Conservation (phyloP, 1,139 yeast genomes). For the Geotrichum aggregatum region DNA sequence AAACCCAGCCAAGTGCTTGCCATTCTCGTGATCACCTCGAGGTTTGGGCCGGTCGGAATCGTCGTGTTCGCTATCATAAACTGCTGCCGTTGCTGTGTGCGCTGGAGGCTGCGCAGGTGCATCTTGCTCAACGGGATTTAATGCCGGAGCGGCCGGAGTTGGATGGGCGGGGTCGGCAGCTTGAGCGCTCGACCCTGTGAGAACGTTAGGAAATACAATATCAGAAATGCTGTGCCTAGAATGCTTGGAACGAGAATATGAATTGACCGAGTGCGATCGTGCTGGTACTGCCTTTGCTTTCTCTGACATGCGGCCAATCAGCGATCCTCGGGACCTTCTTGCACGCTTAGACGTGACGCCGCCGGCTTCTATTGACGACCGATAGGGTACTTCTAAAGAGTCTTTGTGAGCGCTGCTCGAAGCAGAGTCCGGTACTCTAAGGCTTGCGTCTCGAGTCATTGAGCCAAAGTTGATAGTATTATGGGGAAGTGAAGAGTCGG, state of each 20-base stretch:
- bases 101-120: not conserved
- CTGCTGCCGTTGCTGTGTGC: not conserved
- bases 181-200: no score
- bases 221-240: slow-evolving; percentile 9
- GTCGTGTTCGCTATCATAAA: slow-evolving; percentile 5
- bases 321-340: slow-evolving; percentile 5
- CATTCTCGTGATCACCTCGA: slow-evolving; percentile 38
- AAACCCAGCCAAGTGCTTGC: slow-evolving; percentile 41
- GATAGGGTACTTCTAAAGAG: not conserved
- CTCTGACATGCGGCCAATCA: slow-evolving; percentile 11
- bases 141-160: not conserved
- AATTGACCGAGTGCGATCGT: slow-evolving; percentile 3
- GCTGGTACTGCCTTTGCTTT: not conserved
- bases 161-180: not conserved
- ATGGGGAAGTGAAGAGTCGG: slow-evolving; percentile 24
- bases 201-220: not conserved
- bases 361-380: not conserved
- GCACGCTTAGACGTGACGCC: slow-evolving; percentile 7
- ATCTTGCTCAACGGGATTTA: not conserved
- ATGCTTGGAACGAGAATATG: not conserved
- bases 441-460: not conserved
- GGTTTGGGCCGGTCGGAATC: slow-evolving; percentile 12
- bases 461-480: not conserved
- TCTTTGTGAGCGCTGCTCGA: not conserved
- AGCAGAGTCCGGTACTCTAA: slow-evolving; percentile 1